These are phyloP conservation scores for Leccinum boreale DNA, from an alignment of 768 basidiomycete genomes.

Conservation along the genomic window DNA sequence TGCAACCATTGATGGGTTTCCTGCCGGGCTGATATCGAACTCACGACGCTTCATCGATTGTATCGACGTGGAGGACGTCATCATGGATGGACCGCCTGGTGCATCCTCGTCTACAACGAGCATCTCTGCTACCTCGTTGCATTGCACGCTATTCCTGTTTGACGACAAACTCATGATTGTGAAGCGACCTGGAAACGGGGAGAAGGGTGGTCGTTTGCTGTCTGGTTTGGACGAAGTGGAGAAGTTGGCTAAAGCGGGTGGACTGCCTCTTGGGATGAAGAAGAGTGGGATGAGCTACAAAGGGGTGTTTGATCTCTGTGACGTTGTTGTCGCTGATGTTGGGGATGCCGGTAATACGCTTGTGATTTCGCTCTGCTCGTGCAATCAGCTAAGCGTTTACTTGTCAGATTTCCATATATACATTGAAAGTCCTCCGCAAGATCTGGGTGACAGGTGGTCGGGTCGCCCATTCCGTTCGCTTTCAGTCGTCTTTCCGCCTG, in stretches of 20 bases:
- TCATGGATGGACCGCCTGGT: constrained; percentile 43
- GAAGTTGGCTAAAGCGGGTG: constrained; percentile 60
- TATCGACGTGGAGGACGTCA: constrained; percentile 86
- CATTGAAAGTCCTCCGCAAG: constrained; percentile 77
- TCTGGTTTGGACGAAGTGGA: constrained; percentile 80
- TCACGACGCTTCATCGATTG: constrained; percentile 86
- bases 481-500: constrained; percentile 74
- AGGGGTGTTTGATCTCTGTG: constrained; percentile 81
- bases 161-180: constrained; percentile 91
- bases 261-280: constrained; percentile 61
- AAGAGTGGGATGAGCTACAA: constrained; percentile 82
- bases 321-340: constrained; percentile 78
- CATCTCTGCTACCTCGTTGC: constrained; percentile 48
- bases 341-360: constrained; percentile 72
- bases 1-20: constrained; percentile 86
- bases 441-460: constrained; percentile 84
- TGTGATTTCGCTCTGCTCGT: neutral
- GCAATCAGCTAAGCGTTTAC: constrained; percentile 7
- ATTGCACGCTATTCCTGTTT: constrained; percentile 90
- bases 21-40: constrained; percentile 85
- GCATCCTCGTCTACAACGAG: constrained; percentile 44
- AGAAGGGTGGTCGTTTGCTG: constrained; percentile 67
- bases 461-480: constrained; percentile 81
- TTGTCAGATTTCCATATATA: constrained; percentile 80
- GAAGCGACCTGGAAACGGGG: constrained; percentile 76